A percentile compares a stretch with the other conserved stretches of the same genome.
phyloP scores from a whole-genome alignment of 2,329 filamentous ascomycete species.

The Arachnopeziza araneosa region DNA sequence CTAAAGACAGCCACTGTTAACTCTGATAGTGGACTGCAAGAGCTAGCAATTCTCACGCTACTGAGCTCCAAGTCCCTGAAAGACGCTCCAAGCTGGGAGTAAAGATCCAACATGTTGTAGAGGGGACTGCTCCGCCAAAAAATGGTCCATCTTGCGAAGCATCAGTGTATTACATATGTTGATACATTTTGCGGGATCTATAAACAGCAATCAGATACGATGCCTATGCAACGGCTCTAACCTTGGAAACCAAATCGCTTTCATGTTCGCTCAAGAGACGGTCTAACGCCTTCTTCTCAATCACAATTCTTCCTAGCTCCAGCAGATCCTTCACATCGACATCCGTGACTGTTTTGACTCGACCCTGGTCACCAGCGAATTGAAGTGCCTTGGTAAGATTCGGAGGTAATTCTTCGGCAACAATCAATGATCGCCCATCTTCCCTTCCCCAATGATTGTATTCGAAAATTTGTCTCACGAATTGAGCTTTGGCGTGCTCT shows the following conservation, averaged over 20 bases:
- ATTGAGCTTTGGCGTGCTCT: conserved; percentile 42
- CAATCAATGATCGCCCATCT: conserved; percentile 67
- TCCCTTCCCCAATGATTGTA: conserved; percentile 63
- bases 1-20: too few relatives aligned
- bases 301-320: conserved; percentile 75
- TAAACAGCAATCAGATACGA: background rate
- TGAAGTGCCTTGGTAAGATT: conserved; percentile 64
- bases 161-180: background rate
- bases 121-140: background rate
- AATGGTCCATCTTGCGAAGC: background rate
- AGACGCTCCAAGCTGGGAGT: background rate
- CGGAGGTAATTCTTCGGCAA: conserved; percentile 57
- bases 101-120: background rate
- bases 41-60: too few relatives aligned
- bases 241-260: conserved; percentile 48
- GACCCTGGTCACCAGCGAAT: conserved; percentile 58
- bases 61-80: too few relatives aligned
- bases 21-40: too few relatives aligned
- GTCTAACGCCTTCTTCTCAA: conserved; percentile 77
- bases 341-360: conserved; percentile 64
- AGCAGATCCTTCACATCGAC: conserved; percentile 95
- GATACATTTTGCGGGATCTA: background rate
- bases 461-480: conserved; percentile 62
- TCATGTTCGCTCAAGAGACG: conserved; percentile 68
- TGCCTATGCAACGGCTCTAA: conserved; percentile 19